A percentile compares a stretch with the other conserved stretches of the same genome.
These are phyloP conservation scores for Aspergillus ochraceoroseus DNA, from an alignment of 2,329 filamentous ascomycete species.

Conservation along the genomic window DNA sequence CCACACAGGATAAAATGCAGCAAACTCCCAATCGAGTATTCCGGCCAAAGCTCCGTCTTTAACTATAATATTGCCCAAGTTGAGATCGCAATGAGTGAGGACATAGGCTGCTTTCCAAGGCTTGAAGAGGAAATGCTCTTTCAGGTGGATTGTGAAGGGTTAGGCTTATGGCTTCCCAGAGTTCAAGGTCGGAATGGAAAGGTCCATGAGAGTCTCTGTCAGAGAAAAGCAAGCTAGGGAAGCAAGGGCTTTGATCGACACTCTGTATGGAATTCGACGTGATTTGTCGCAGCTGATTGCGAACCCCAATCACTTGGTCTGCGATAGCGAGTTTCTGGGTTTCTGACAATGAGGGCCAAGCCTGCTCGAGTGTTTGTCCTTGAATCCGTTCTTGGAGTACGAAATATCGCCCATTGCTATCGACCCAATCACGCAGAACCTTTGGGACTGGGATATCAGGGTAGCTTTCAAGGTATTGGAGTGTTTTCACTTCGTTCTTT, in stretches of 20 bases:
- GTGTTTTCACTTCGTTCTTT: constrained; percentile 10
- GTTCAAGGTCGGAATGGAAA: constrained; percentile 19
- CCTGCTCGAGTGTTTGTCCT: constrained; percentile 19
- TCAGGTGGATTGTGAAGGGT: too few species aligned
- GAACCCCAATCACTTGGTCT: constrained; percentile 17
- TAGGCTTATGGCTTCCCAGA: constrained; percentile 16
- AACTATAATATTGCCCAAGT: constrained; percentile 28
- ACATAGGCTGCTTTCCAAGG: constrained; percentile 25
- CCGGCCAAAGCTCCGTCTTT: constrained; percentile 21
- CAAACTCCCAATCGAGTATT: constrained; percentile 33
- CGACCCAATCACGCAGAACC: constrained; percentile 19
- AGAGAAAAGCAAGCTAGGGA: constrained; percentile 18
- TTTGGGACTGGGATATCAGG: constrained; percentile 17
- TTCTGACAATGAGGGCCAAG: constrained; percentile 18
- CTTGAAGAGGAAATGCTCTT: constrained; percentile 13
- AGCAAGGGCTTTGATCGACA: constrained; percentile 17
- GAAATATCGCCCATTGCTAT: constrained; percentile 18
- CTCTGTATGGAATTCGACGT: constrained; percentile 16
- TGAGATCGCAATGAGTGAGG: constrained; percentile 27
- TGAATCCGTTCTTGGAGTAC: constrained; percentile 15
- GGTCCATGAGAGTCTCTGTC: constrained; percentile 13
- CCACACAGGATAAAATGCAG: constrained; percentile 28
- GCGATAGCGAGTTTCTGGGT: constrained; percentile 16
- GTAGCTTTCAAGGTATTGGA: constrained; percentile 10
- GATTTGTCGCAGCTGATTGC: constrained; percentile 15